Evolutionary conservation across 1,139 yeast species (phyloP).

Genomic region (Taphrina communis): DNA sequence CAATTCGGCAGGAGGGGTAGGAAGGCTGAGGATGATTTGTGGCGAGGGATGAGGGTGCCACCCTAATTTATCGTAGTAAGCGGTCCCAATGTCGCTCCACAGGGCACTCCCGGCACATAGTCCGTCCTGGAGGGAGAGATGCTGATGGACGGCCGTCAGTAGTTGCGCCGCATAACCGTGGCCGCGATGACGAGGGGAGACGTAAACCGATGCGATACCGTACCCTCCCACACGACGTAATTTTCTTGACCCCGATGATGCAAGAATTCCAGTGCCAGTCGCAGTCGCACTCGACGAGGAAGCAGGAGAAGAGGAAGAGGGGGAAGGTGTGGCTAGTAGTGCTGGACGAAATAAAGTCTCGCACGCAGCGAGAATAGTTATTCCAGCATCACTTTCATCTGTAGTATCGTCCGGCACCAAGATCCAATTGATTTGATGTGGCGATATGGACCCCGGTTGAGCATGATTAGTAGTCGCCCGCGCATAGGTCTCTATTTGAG

Average conservation of each 20-base stretch:
- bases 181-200: slow-evolving; percentile 7
- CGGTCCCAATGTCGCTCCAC: slow-evolving; percentile 18
- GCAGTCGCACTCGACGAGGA: not conserved
- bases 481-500: slow-evolving; percentile 5
- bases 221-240: not conserved
- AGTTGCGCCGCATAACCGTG: slow-evolving; percentile 12
- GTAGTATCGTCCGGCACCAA: not conserved
- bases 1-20: not conserved
- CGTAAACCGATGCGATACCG: slow-evolving; percentile 21
- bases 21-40: not conserved
- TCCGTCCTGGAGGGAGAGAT: not conserved
- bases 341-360: slow-evolving; percentile 17
- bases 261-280: too few relatives aligned
- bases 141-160: not conserved
- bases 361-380: slow-evolving; percentile 16
- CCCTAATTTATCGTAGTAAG: slow-evolving; percentile 1
- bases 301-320: too few relatives aligned
- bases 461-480: not conserved
- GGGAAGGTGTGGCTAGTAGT: not conserved
- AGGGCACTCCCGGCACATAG: not conserved
- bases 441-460: not conserved
- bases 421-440: slow-evolving; percentile 13
- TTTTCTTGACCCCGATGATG: too few relatives aligned
- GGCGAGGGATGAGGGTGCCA: slow-evolving; percentile 10
- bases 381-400: not conserved